Conservation (phyloP, 2,329 filamentous ascomycete genomes). For the Fusarium illudens region DNA sequence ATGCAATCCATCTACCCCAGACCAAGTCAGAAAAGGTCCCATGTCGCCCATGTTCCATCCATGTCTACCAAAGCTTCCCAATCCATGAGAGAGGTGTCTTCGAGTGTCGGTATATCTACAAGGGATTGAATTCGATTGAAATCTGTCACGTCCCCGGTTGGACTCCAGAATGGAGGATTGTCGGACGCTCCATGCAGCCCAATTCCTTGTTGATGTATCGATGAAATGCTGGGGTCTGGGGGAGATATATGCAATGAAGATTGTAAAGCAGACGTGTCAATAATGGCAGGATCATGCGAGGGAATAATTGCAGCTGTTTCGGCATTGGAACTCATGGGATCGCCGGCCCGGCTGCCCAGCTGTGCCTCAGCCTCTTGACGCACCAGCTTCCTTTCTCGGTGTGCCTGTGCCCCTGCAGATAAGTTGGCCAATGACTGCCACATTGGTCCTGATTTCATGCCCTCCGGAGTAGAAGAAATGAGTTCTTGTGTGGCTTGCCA, state of each 20-base stretch:
- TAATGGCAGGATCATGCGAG: constrained; percentile 8
- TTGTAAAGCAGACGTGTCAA: constrained; percentile 13
- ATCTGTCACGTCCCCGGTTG: background rate
- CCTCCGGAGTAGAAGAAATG: background rate
- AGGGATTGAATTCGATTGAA: background rate
- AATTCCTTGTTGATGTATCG: constrained; percentile 9
- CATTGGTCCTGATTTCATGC: constrained; percentile 10
- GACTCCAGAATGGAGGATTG: constrained; percentile 20
- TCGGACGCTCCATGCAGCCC: constrained; percentile 4
- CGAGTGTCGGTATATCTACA: background rate
- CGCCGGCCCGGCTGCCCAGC: background rate
- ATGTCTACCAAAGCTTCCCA: constrained; percentile 34
- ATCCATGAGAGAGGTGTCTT: constrained; percentile 9
- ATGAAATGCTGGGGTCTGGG: background rate
- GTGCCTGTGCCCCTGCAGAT: constrained; percentile 3
- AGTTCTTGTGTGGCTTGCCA: constrained; percentile 31
- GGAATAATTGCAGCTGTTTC: background rate
- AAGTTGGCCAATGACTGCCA: constrained; percentile 32
- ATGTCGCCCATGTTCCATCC: constrained; percentile 20
- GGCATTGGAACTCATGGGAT: background rate
- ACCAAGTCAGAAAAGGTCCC: constrained; percentile 27
- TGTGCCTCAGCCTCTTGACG: constrained; percentile 7
- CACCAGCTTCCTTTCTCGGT: constrained; percentile 20
- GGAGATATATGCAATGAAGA: constrained; percentile 7
- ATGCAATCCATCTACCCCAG: background rate